Evolutionary conservation across 2,329 filamentous ascomycete genomes (phyloP).

Genomic region (Fusarium liriodendri): DNA sequence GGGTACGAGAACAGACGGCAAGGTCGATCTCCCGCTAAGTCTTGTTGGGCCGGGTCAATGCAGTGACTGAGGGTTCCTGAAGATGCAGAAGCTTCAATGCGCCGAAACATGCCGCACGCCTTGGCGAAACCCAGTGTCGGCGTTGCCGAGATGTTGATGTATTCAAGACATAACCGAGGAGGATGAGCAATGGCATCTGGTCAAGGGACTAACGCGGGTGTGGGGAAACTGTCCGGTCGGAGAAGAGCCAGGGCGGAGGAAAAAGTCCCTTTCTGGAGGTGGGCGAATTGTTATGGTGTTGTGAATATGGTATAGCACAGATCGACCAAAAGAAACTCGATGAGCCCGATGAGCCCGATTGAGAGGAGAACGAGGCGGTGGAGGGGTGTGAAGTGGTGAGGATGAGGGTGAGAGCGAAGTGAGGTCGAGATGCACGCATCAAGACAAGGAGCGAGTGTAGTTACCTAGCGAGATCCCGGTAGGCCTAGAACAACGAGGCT

Average conservation of each 20-base stretch:
- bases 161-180: not conserved
- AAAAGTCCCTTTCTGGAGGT: not conserved
- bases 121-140: conserved; percentile 4
- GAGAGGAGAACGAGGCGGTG: not conserved
- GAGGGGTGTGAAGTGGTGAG: not conserved
- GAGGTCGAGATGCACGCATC: conserved; percentile 3
- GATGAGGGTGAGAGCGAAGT: not conserved
- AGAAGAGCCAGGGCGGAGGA: not conserved
- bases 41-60: not conserved
- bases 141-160: conserved; percentile 13
- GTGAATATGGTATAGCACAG: not conserved
- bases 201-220: not conserved
- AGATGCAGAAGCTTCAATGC: not conserved
- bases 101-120: not conserved
- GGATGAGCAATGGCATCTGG: not conserved
- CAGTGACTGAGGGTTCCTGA: not conserved
- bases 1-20: not conserved
- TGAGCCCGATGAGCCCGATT: not conserved
- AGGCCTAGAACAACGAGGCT: conserved; percentile 48
- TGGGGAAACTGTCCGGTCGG: not conserved
- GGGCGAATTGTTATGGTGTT: not conserved
- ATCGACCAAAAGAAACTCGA: conserved; percentile 2
- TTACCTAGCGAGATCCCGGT: conserved; percentile 51
- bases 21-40: conserved; percentile 7
- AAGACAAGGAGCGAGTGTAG: conserved; percentile 8